Base-by-base conservation (phyloP, 805 yeast species). In the Candida namnaoensis region DNA sequence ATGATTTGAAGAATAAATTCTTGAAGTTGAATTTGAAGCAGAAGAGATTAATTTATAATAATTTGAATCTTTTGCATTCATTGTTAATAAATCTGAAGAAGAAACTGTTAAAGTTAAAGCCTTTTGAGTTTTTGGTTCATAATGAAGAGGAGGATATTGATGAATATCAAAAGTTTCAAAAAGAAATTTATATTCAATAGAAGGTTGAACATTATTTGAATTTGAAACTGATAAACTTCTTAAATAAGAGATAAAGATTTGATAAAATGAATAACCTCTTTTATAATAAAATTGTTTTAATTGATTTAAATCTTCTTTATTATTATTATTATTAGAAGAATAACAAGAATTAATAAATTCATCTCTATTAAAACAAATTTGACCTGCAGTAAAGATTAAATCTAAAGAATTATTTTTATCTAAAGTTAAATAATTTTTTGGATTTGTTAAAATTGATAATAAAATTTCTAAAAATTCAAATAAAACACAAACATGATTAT, bases 391-490 rank as follows among this genome's bases (percentile, higher is more conserved):
- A 44, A 60, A 58, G 4, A 62, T 50, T 39, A 63, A 40, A 36
- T 64, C 67, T 44, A 54, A 38, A 9, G 62, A 61, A 27, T 47
- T 45, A 23, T 52, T 56, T 38, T 54, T 38, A 38, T 62, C 63
- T 14, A 62, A 46, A 19, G 49, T 47, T 36, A 60, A 49, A 39
- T 56, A 58, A 25, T 60, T 60, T 11, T 27, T 27, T 27, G 30
- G 30, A 36, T 59, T 56, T 14, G 56, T 52, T 38, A 61, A 57
- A n/a, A 61, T 52, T 8, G 54, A 41, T 14, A 63, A 50, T 32
- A 65, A 44, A 30, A 63, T 52, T 38, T 64, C 68, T 39, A 65
- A 46, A 45, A 62, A 65, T 38, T 65, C 68, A 46, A 64, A 64
- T 2, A 61, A 46, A 15, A 63, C 49, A 48, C 63, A 60, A 9